These are phyloP conservation scores for Kregervanrija pseudodelftensis DNA, from an alignment of 805 yeast genomes.

Conservation along the genomic window DNA sequence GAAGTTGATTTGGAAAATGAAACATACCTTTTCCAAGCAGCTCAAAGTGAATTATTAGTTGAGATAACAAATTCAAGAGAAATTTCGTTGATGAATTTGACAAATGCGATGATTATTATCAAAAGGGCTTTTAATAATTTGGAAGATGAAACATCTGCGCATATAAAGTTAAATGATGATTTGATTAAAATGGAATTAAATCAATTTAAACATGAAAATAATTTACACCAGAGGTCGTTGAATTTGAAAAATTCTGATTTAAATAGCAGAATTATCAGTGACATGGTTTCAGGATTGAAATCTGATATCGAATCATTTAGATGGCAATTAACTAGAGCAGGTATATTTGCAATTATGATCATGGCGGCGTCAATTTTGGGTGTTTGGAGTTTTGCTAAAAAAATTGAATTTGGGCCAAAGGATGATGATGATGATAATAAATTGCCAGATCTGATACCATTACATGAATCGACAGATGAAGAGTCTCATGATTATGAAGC, in stretches of 20 bases:
- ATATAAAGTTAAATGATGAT: conserved; percentile 57
- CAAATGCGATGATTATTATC: conserved; percentile 57
- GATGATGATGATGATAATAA: conserved; percentile 18
- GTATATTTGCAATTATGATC: conserved; percentile 65
- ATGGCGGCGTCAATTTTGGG: conserved; percentile 58
- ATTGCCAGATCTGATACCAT: conserved; percentile 29
- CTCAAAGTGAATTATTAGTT: conserved; percentile 76
- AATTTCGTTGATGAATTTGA: conserved; percentile 56
- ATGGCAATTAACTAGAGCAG: conserved; percentile 91
- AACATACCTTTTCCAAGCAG: conserved; percentile 82
- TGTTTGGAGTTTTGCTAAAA: conserved; percentile 38
- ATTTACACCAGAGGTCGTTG: conserved; percentile 61
- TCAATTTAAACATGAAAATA: conserved; percentile 81
- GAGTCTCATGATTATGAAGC: conserved; percentile 49
- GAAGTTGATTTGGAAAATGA: conserved; percentile 78
- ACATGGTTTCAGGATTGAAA: conserved; percentile 71
- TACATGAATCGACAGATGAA: conserved; percentile 45
- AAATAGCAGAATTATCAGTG: conserved; percentile 76
- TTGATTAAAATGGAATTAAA: conserved; percentile 69
- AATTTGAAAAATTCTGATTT: conserved; percentile 72
- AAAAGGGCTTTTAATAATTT: conserved; percentile 67
- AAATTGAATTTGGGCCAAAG: conserved; percentile 15
- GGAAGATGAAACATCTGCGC: conserved; percentile 65
- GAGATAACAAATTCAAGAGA: conserved; percentile 73
- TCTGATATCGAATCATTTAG: conserved; percentile 83